Evolutionary conservation across 2,329 filamentous ascomycete species (phyloP), one percentile per base, ranked within the genome.

Genomic region (Aplosporella prunicola): DNA sequence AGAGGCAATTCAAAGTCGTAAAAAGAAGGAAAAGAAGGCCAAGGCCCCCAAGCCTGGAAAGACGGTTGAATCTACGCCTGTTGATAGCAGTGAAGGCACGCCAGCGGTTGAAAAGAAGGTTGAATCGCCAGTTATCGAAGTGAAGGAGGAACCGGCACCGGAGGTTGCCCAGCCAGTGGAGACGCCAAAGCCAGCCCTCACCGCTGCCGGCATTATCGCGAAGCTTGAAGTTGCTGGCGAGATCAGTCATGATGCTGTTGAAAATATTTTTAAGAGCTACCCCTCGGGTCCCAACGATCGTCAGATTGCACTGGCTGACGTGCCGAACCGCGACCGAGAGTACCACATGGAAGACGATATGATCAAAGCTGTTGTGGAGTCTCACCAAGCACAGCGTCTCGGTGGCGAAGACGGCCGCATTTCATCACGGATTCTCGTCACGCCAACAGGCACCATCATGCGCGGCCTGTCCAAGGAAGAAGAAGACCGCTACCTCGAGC

Each of bases 21-120:
- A 87, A 67, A 89, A 86, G 68, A 91, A 89, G 63, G 76, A 83
- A 55, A 87, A 83, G 67, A 89, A 86, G 61, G 30, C 23, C 7
- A 35, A 30, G 14, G 29, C 37, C 9, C 17, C 24, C 11, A 35
- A 33, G 20, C 8, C 42, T 4, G 3, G 13, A 1, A 32, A 25
- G 5, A 40, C 31, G 2, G 22, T 30, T 13, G 15, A 13, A 5
- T 42, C 40, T 6, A 42, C 40, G 11, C 36, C 40, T 9, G 9
- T 25, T 14, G 27, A 17, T 9, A 36, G 32, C 22, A 31, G 32
- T 3, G 20, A 22, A 5, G 17, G 27, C 28, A 40, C 32, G 16
- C 40, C 40, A 5, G 28, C 14, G 11, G 23, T 29, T 5, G 24
- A 20, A 4, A 33, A 40, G 26, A 35, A 28, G 20, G 24, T 17